A percentile compares a stretch with the other conserved stretches of the same genome.
phyloP scores from a whole-genome alignment of 129 eudicot species.

The Deinandra increscens region DNA sequence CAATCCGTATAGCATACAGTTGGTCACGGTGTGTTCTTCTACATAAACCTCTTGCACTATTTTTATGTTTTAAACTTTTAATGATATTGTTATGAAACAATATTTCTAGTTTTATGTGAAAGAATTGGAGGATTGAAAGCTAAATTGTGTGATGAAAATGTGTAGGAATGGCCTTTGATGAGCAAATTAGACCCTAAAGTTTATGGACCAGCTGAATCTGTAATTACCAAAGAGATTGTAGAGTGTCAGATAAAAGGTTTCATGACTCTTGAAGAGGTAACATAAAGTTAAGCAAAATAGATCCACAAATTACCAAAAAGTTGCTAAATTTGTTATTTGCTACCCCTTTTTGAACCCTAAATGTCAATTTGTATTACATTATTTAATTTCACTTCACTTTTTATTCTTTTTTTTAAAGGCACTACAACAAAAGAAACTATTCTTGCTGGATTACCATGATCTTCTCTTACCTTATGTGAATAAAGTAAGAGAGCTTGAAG shows the following conservation, averaged over 20 bases:
- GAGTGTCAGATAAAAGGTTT: conserved; percentile 54
- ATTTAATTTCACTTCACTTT: too few species aligned
- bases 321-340: too few species aligned
- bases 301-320: background rate
- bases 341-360: too few species aligned
- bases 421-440: conserved; percentile 55
- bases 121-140: background rate
- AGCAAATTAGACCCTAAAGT: conserved; percentile 64
- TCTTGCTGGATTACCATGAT: conserved; percentile 69
- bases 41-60: background rate
- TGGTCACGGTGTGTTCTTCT: conserved; percentile 49
- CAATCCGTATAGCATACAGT: conserved; percentile 62
- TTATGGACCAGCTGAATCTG: conserved; percentile 75
- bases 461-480: conserved; percentile 63
- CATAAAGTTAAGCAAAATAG: background rate
- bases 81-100: too few species aligned
- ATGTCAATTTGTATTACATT: too few species aligned
- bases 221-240: conserved; percentile 55
- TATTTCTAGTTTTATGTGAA: too few species aligned
- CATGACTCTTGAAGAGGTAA: conserved; percentile 58
- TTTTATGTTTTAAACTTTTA: background rate
- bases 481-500: conserved; percentile 56
- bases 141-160: background rate
- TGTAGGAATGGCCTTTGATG: conserved; percentile 81
- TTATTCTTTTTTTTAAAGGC: too few species aligned